phyloP scores from a whole-genome alignment of 768 basidiomycete genomes.

The Podaxis carcinomalis region DNA sequence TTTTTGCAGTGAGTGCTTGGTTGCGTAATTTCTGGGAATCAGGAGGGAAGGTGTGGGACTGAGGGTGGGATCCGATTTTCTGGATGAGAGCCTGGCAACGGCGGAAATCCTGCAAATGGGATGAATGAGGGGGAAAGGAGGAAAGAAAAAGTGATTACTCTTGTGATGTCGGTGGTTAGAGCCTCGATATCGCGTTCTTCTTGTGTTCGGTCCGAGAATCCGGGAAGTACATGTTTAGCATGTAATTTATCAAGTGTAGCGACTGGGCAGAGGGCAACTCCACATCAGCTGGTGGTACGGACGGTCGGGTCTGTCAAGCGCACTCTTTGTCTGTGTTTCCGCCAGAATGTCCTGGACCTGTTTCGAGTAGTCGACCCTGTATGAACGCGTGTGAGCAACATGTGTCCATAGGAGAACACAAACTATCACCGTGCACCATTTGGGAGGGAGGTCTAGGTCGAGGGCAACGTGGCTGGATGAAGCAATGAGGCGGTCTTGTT shows the following conservation, averaged over 20 bases:
- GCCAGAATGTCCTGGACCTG: constrained; percentile 79
- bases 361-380: constrained; percentile 90
- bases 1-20: constrained; percentile 73
- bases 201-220: constrained; percentile 89
- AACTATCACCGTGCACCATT: constrained; percentile 53
- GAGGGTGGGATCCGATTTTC: constrained; percentile 52
- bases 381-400: constrained; percentile 16
- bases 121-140: constrained; percentile 33
- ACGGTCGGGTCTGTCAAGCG: constrained; percentile 21
- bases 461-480: constrained; percentile 40
- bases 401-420: constrained; percentile 18
- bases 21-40: constrained; percentile 33
- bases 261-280: constrained; percentile 46
- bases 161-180: constrained; percentile 83
- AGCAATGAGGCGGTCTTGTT: constrained; percentile 63
- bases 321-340: constrained; percentile 74
- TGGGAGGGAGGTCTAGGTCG: constrained; percentile 72
- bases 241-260: constrained; percentile 90
- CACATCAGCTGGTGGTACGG: constrained; percentile 14
- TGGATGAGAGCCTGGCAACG: constrained; percentile 65
- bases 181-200: constrained; percentile 94
- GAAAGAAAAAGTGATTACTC: constrained; percentile 48
- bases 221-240: constrained; percentile 92
- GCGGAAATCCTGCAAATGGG: constrained; percentile 56
- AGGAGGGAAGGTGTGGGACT: constrained; percentile 64